Evolutionary conservation across 306 rosid species (phyloP), one percentile per base, ranked within the genome.

Genomic region (Vigna hirtella): DNA sequence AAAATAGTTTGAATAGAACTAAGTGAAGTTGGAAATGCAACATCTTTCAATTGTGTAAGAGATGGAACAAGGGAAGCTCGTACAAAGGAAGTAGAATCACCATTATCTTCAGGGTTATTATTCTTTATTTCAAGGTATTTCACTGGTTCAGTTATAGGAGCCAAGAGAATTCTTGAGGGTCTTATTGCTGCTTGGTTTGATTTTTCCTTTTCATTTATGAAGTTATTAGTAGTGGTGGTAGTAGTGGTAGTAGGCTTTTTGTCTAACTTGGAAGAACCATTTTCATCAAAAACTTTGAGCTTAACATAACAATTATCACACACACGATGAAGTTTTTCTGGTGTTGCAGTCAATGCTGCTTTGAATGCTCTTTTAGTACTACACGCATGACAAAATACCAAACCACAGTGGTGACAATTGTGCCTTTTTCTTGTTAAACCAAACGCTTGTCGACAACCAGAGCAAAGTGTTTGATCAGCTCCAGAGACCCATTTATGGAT

Each of bases 311-410:
- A 94, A 76, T 88, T 85, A 85, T 94, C 97, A 55, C 98, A 94
- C 6, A 94, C 98, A 7, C 98, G 96, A 71, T 90, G 92, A 10
- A 89, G 97, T 80, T 90, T 94, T 48, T 93, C 91, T 4, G 94
- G 92, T 12, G 88, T 88, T 17, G 97, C 90, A 75, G 94, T 93
- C 85, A 94, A 67, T 77, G 93, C 87, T 53, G 97, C 92, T 77
- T 72, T 87, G 49, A 87, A 36, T 72, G 93, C 90, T 85, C 88
- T 94, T 78, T 72, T 94, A 42, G 98, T 90, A 70, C 98, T 92
- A 68, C 98, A 94, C 48, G 86, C 82, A 84, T 94, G 93, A 48
- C 98, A 94, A 69, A 87, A 82, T 30, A 64, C 53, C 53, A 70
- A 76, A 2, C 85, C 85, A 30, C 85, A 76, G 8, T 82, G 30